Percentiles rank a stretch among this genome's conserved stretches.
phyloP scores from a whole-genome alignment of 345 rosid species.

The Salix arbutifolia region DNA sequence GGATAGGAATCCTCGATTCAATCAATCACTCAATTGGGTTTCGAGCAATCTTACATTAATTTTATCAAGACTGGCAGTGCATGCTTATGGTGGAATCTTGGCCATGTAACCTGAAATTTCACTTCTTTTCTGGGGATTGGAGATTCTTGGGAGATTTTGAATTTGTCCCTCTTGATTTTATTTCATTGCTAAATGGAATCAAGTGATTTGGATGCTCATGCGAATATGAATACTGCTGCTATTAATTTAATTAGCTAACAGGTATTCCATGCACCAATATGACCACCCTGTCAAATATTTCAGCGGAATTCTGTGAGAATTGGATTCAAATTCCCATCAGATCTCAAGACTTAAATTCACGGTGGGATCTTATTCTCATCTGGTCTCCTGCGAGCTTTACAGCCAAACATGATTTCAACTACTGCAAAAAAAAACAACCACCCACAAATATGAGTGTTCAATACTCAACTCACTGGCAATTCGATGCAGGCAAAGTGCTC shows the following conservation, averaged over 20 bases:
- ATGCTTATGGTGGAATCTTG: conserved; percentile 24
- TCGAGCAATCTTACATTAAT: conserved; percentile 25
- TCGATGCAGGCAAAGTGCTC: background rate
- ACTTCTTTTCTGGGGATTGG: background rate
- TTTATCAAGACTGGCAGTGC: conserved; percentile 5
- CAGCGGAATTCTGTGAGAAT: conserved; percentile 9
- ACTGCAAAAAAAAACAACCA: background rate
- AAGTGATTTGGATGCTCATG: conserved; percentile 5
- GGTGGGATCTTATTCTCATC: conserved; percentile 35
- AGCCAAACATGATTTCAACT: conserved; percentile 12
- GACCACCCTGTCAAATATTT: conserved; percentile 22
- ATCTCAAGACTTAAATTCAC: conserved; percentile 26
- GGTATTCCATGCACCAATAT: background rate
- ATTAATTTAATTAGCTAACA: background rate
- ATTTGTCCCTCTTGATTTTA: background rate
- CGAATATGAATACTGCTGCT: background rate
- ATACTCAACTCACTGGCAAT: background rate
- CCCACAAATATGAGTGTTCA: background rate
- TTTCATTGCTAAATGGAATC: background rate
- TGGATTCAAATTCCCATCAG: conserved; percentile 28
- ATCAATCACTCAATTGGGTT: conserved; percentile 28
- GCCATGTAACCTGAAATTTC: conserved; percentile 11
- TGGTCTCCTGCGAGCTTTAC: conserved; percentile 34
- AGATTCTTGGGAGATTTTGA: conserved; percentile 10
- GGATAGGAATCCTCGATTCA: background rate